These are phyloP conservation scores for Podochytrium sp. DNA, from an alignment of 192 early-diverging fungal species.

Conservation along the genomic window DNA sequence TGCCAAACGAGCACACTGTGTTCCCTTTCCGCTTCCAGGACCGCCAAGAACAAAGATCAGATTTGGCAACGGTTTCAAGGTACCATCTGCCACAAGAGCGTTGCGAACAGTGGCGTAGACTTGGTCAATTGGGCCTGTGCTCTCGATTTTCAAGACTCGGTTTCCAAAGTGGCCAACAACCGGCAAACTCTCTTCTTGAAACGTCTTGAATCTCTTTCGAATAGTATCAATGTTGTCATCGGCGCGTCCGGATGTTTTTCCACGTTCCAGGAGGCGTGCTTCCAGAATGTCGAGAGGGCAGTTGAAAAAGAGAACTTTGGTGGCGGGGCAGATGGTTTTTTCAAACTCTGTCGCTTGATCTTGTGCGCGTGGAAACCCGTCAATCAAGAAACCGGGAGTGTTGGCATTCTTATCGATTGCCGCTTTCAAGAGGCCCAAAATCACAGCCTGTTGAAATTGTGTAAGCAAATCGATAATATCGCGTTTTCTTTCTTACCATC, in stretches of 20 bases:
- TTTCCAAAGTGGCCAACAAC: conserved; percentile 53
- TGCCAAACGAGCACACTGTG: conserved; percentile 83
- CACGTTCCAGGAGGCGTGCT: conserved; percentile 54
- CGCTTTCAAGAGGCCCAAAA: conserved; percentile 78
- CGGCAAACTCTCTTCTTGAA: conserved; percentile 51
- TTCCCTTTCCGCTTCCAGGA: conserved; percentile 66
- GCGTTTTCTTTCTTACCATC: conserved; percentile 48
- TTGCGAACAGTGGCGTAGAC: conserved; percentile 4
- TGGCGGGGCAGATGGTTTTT: conserved; percentile 38
- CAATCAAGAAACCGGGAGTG: conserved; percentile 56
- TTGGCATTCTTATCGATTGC: conserved; percentile 72
- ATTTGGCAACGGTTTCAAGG: background rate
- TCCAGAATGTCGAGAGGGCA: conserved; percentile 57
- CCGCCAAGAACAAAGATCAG: conserved; percentile 32
- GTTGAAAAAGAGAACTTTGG: conserved; percentile 44
- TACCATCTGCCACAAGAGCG: background rate
- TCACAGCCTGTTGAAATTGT: conserved; percentile 56
- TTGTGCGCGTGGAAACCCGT: conserved; percentile 69
- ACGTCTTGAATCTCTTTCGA: conserved; percentile 56
- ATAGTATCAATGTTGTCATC: conserved; percentile 67
- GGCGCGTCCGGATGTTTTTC: conserved; percentile 54
- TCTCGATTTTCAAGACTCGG: conserved; percentile 29
- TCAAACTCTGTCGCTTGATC: conserved; percentile 62
- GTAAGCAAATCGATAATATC: too few species aligned
- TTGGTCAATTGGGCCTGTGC: conserved; percentile 22